These are phyloP conservation scores for Alectoria sarmentosa DNA, from an alignment of 495 filamentous ascomycete genomes.

Conservation along the genomic window DNA sequence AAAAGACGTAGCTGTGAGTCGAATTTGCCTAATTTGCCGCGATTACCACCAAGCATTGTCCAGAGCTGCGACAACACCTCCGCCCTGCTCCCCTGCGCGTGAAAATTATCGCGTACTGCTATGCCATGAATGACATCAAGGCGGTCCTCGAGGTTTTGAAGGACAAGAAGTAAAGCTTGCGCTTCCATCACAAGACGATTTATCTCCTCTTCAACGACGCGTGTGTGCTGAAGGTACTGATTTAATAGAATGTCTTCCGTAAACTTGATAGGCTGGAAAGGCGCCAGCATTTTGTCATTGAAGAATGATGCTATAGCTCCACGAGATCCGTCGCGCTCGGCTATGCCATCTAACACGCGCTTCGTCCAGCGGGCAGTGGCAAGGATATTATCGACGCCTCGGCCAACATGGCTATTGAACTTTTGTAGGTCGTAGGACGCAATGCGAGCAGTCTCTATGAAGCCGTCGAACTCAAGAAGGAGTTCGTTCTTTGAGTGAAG, in stretches of 20 bases:
- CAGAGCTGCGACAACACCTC: conserved; percentile 60
- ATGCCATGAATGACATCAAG: conserved; percentile 58
- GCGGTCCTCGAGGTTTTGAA: conserved; percentile 55
- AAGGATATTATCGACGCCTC: conserved; percentile 63
- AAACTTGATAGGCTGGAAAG: conserved; percentile 49
- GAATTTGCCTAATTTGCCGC: conserved; percentile 45
- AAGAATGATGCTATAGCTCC: conserved; percentile 38
- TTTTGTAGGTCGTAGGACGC: conserved; percentile 51
- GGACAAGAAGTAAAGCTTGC: conserved; percentile 49
- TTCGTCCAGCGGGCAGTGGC: conserved; percentile 61
- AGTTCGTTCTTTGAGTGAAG: conserved; percentile 50
- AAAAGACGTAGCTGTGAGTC: conserved; percentile 52
- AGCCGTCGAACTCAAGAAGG: conserved; percentile 58
- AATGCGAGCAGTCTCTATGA: conserved; percentile 52
- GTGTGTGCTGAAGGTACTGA: conserved; percentile 58
- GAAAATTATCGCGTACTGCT: conserved; percentile 46
- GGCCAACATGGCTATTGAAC: conserved; percentile 62
- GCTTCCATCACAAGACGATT: conserved; percentile 55
- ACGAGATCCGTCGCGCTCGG: conserved; percentile 30
- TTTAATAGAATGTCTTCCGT: conserved; percentile 48
- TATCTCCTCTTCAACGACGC: conserved; percentile 58
- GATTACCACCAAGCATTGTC: conserved; percentile 63
- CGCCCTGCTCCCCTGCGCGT: conserved; percentile 42
- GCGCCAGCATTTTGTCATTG: conserved; percentile 42
- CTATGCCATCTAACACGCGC: conserved; percentile 41